Evolutionary conservation across 805 yeast species (phyloP), one percentile per base, ranked within the genome.

Genomic region (Suhomyces sp.): DNA sequence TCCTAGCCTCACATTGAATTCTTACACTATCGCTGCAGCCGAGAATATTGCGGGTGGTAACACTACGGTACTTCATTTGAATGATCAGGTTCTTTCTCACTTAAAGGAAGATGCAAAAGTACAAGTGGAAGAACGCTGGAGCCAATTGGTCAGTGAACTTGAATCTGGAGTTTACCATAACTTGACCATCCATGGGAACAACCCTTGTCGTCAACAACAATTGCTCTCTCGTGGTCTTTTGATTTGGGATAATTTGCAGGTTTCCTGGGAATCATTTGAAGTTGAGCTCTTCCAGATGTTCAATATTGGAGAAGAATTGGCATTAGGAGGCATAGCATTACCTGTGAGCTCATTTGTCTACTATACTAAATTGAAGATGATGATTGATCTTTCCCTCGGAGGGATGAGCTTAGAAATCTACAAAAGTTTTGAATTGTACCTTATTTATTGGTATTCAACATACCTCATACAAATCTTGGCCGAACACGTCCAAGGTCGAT

Each of bases 181-280:
- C 22, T 30, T 67, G 20, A 54, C 58, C 2, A 42, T 49, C 1
- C 46, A 39, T 25, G 68, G 60, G 6, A 56, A 81, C 54, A 91
- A 91, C 50, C 79, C 88, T 22, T 78, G 95, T 32, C 72, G 96
- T 37, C 88, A 87, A 51, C 76, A 96, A 43, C 96, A 87, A 54
- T 76, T 83, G 29, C 50, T 43, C 61, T 82, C 49, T 64, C 80
- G 43, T 66, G 80, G 50, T 65, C 73, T 50, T 51, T 79, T 36
- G 49, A 72, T 29, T 45, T 86, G 91, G 83, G 97, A 91, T 57
- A 72, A 88, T 2, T 62, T 86, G 20, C 97, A 91, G 51, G 93
- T 84, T 7, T 72, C 72, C 25, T 71, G 83, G 35, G 95, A 87
- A 49, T 58, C 65, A 4, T 65, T 80, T 23, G 97, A 88, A 53